Evolutionary conservation across 768 basidiomycete species (phyloP).

Genomic region (Collybiopsis confluens): DNA sequence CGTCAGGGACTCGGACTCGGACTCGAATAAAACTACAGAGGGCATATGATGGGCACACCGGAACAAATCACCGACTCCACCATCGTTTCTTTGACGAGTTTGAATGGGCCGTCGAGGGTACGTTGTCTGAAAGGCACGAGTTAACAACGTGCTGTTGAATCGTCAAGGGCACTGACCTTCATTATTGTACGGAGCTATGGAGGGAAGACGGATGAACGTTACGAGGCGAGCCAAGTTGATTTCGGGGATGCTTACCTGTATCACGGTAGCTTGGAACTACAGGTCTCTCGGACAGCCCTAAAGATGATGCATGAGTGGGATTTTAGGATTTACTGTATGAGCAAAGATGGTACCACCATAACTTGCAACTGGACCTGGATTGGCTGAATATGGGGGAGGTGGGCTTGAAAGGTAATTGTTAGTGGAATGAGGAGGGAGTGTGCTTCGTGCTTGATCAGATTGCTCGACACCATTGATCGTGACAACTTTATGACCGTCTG

Average conservation of each 20-base stretch:
- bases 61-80: not conserved
- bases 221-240: too few relatives aligned
- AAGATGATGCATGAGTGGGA: not conserved
- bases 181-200: not conserved
- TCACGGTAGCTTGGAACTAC: not conserved
- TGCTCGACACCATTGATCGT: conserved; percentile 68
- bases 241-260: not conserved
- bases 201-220: not conserved
- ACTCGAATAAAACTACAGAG: not conserved
- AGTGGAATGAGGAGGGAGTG: not conserved
- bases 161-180: not conserved
- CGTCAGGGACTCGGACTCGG: too few relatives aligned
- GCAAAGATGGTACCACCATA: not conserved
- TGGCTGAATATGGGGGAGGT: not conserved
- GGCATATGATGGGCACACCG: not conserved
- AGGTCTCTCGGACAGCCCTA: not conserved
- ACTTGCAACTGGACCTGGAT: not conserved
- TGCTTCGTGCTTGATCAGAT: conserved; percentile 21
- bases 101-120: not conserved
- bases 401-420: not conserved
- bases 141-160: not conserved
- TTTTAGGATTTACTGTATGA: not conserved
- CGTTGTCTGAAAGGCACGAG: not conserved
- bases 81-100: not conserved
- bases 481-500: conserved; percentile 62